Evolutionary conservation across 108 stramenopile species (phyloP), one percentile per base, ranked within the genome.

Genomic region (Cyclotella baltica): DNA sequence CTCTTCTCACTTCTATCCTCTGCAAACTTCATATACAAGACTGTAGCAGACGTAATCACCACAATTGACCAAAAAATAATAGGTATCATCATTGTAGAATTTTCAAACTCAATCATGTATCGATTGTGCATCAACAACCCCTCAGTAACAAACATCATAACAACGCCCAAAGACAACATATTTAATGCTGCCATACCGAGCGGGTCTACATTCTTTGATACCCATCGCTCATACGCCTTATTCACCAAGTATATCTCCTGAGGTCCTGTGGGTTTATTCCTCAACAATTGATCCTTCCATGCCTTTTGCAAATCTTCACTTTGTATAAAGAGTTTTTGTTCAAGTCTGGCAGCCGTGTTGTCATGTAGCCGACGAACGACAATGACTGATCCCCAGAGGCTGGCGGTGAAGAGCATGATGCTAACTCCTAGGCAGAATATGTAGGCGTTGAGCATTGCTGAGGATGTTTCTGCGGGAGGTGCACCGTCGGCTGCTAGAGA

Each of bases 71-170:
- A 61, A 61, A 61, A 61, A 11, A 61, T 30, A 1, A 61, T 61
- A 4, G 59, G 59, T 4, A 61, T 33, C 4, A 11, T 20, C 1
- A 61, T 33, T 30, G 59, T 19, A 20, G 59, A 30, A 33, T 61
- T 30, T n/a, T 52, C 51, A 33, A 34, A 61, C 59, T 61, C 59
- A 22, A 34, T 61, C 31, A 61, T 11, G 33, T 61, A 61, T 34
- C 59, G 59, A 61, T 34, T 61, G 59, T 61, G 59, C 59, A 61
- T 61, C 31, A 61, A 33, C 34, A 61, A 34, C 13, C 59, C 59
- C 3, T 30, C 59, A 5, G 59, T 61, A 33, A 61, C 13, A 33
- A 61, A 61, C 59, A 61, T 61, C 11, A 33, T 33, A 11, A 61
- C 59, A 10, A 61, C 59, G 4, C 59, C 59, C 11, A 61, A 33